Base-by-base conservation (phyloP, 2,329 filamentous ascomycete genomes). In the Scopulariopsis brevicaulis region DNA sequence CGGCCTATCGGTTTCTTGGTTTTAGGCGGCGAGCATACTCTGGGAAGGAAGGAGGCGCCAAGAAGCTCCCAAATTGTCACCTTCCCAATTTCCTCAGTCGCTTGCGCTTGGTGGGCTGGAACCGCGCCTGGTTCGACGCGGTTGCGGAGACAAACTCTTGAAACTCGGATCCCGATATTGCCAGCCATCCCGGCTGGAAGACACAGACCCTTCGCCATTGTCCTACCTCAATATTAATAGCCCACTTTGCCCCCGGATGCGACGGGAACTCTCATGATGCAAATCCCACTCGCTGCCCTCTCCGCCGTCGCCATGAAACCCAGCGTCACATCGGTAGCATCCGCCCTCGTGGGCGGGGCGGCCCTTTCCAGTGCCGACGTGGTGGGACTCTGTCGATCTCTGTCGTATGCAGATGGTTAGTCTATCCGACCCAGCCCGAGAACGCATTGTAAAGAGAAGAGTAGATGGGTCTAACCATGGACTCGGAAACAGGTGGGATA, bases 351-450 rank as follows among this genome's bases (percentile, higher is more conserved):
- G 7, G 50, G 22, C 28, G 34, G 56, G 15, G 56, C 51, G 25
- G 43, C 50, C 11, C 2, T 53, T 25, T n/a, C 46, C 35, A 32
- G 6, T 48, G 56, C 56, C 37, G 50, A 20, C 1, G 43, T 14
- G 1, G 22, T 58, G 2, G 56, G 56, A n/a, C 11, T 53, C 10
- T 58, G 56, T 22, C 7, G 10, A 24, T 46, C 35, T 2, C 24
- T 58, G 20, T 20, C 56, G 12, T 58, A 58, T 28, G 56, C 56
- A 14, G 56, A 58, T 52, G 56, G 56, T 58, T 14, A 24, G 56
- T 46, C 40, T 22, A 3, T 50, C 22, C 18, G 18, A 22, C 24
- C 37, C 15, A 11, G 20, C n/a, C 3, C 20, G 14, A 18, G 18
- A 18, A 40, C 4, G 5, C 37, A 5, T 40, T 11, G 37, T 18